Evolutionary conservation across 345 rosid genomes (phyloP), one percentile per base, ranked within the genome.

Genomic region (Mercurialis annua): DNA sequence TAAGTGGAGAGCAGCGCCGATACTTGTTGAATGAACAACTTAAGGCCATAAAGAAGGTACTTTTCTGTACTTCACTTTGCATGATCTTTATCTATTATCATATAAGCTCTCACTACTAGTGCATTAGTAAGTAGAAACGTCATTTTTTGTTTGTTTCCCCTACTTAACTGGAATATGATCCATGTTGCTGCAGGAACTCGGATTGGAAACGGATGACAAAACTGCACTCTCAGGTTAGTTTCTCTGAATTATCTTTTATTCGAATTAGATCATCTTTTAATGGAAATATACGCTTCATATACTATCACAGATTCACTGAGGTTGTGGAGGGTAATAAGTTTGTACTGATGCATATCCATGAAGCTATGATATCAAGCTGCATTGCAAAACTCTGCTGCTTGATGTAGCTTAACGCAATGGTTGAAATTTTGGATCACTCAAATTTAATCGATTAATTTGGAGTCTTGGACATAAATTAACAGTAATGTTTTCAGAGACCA

Each of bases 21-120:
- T 94, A 89, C 78, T 86, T 94, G 79, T 80, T 94, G 83, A 92
- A 92, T 74, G 99, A 94, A 77, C 99, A 94, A 73, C 97, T 94
- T 72, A 94, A 94, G 83, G 99, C 98, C 46, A 92, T 94, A 80
- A 94, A 94, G 76, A 94, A 95, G 99, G 99, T 91, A 81, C 52
- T 40, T 36, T 66, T 44, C 18, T 64, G 53, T 10, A 1, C 11
- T 33, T 43, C 6, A 7, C 9, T 57, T 0, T 29, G 7, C 18
- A 15, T 17, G 33, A 65, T 36, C 31, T 51, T 38, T 51, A 20
- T 1, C 33, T 23, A 30, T 33, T 11, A 63, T 2, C 40, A 36
- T 49, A 62, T 46, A 27, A 30, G 62, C 38, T 6, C 4, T 38
- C 57, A 48, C n/a, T n/a, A 6, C 59, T 59, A 27, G 42, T 67